Conservation (phyloP, 1,139 yeast genomes). For the Nakaseomyces delphensis region DNA sequence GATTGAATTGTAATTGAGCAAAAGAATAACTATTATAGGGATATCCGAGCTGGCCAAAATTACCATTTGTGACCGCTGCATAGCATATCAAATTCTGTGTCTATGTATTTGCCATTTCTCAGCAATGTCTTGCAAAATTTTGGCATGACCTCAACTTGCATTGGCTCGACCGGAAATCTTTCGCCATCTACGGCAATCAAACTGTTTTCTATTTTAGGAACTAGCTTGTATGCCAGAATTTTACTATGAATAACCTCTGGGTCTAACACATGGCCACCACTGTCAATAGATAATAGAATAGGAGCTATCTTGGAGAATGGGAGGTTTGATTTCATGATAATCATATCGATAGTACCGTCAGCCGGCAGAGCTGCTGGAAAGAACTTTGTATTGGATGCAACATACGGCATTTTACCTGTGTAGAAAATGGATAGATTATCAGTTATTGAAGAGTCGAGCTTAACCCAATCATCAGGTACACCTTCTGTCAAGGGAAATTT, state of each 20-base stretch:
- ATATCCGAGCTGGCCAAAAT: slow-evolving; percentile 3
- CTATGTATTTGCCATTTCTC: slow-evolving; percentile 33
- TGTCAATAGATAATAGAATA: slow-evolving; percentile 56
- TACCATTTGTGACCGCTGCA: slow-evolving; percentile 8
- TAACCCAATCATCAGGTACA: slow-evolving; percentile 64
- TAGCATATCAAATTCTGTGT: slow-evolving; percentile 29
- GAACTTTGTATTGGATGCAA: slow-evolving; percentile 71
- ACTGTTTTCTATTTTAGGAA: slow-evolving; percentile 53
- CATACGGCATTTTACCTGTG: slow-evolving; percentile 88
- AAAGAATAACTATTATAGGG: slow-evolving; percentile 4
- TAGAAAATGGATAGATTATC: slow-evolving; percentile 62
- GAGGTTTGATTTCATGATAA: slow-evolving; percentile 56
- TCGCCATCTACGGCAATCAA: slow-evolving; percentile 86
- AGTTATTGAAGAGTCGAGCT: slow-evolving; percentile 41
- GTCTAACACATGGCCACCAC: slow-evolving; percentile 66
- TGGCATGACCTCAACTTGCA: slow-evolving; percentile 73
- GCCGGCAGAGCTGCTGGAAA: slow-evolving; percentile 89
- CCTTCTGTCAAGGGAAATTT: slow-evolving; percentile 39
- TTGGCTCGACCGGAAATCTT: slow-evolving; percentile 61
- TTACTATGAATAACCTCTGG: slow-evolving; percentile 67
- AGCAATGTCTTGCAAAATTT: slow-evolving; percentile 36
- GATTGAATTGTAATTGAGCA: slow-evolving; percentile 3
- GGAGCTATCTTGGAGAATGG: slow-evolving; percentile 49
- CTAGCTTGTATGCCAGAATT: slow-evolving; percentile 62
- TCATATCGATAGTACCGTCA: slow-evolving; percentile 81